Evolutionary conservation across 2,329 filamentous ascomycete species (phyloP), one percentile per base, ranked within the genome.

Genomic region (Coniochaeta hoffmannii): DNA sequence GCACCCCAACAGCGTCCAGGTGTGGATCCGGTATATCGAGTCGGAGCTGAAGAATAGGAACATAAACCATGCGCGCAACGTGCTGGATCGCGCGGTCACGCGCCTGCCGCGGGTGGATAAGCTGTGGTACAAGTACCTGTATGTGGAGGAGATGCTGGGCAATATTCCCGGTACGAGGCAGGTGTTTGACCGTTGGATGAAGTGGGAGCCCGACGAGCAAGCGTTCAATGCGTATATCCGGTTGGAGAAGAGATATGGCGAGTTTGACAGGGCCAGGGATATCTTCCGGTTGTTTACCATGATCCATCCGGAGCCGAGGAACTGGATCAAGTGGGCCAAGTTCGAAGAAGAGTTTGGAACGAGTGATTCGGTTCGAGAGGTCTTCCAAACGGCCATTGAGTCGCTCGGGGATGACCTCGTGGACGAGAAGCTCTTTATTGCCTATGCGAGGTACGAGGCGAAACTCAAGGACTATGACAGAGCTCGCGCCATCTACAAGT

Each of bases 81-180:
- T 99, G 53, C 82, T 99, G 53, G 94, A 99, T 69, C 87, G 94
- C 55, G 92, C 94, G n/a, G 90, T 97, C 54, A 91, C 91, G 1
- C 89, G 95, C 55, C 76, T 97, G 36, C 94, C 94, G 5, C 80
- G 94, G 56, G 83, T 97, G 38, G 91, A 97, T 69, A 97, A 97
- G 78, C 76, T 99, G 32, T 99, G 94, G 94, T 99, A 96, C 77
- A 97, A 97, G 71, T 99, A 97, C 76, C 90, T 96, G 26, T 96
- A 96, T 70, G 95, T 96, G 88, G 93, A 97, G 75, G 94, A 99
- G 79, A 97, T 93, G 73, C 80, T 99, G 55, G 91, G 91, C 7
- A 97, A 99, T 65, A 86, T 99, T 51, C 85, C 92, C 3, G 94
- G 93, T 34, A 95, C 91, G 2, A 80, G 94, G 57, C 90, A 96